A percentile compares a stretch with the other conserved stretches of the same genome.
Evolutionary conservation across 768 basidiomycete species (phyloP).

Genomic region (Collybiopsis luxurians): DNA sequence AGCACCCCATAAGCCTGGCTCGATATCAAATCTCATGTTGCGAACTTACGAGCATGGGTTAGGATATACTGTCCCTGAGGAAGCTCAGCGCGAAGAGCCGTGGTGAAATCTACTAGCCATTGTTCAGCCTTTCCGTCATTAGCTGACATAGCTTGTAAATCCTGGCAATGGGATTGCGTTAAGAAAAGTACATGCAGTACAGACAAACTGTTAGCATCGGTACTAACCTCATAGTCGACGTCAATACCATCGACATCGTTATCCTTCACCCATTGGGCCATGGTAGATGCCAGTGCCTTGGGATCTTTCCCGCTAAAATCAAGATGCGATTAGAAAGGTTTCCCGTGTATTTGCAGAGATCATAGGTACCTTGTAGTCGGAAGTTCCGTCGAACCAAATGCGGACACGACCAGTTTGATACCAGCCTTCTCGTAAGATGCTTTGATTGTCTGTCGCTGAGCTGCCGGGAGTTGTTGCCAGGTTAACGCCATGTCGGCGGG

Average conservation of each 20-base stretch:
- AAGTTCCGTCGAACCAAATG: slow-evolving; percentile 41
- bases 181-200: neutral
- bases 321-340: too few relatives aligned
- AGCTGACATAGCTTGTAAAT: neutral
- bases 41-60: slow-evolving; percentile 28
- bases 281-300: slow-evolving; percentile 34
- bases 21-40: too few relatives aligned
- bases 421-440: slow-evolving; percentile 46
- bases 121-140: slow-evolving; percentile 6
- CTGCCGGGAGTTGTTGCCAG: slow-evolving; percentile 32
- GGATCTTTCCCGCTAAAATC: too few relatives aligned
- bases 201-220: neutral
- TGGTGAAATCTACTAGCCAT: slow-evolving; percentile 30
- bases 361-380: slow-evolving; percentile 42
- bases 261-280: slow-evolving; percentile 43
- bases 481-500: neutral
- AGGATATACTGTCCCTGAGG: slow-evolving; percentile 27
- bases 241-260: slow-evolving; percentile 48
- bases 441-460: slow-evolving; percentile 33
- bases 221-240: neutral
- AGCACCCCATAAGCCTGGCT: too few relatives aligned
- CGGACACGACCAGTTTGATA: slow-evolving; percentile 51
- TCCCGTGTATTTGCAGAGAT: too few relatives aligned
- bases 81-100: slow-evolving; percentile 25
- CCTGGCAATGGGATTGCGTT: neutral